Evolutionary conservation across 129 eudicot genomes (phyloP), one percentile per base, ranked within the genome.

Genomic region (Dittrichia graveolens): DNA sequence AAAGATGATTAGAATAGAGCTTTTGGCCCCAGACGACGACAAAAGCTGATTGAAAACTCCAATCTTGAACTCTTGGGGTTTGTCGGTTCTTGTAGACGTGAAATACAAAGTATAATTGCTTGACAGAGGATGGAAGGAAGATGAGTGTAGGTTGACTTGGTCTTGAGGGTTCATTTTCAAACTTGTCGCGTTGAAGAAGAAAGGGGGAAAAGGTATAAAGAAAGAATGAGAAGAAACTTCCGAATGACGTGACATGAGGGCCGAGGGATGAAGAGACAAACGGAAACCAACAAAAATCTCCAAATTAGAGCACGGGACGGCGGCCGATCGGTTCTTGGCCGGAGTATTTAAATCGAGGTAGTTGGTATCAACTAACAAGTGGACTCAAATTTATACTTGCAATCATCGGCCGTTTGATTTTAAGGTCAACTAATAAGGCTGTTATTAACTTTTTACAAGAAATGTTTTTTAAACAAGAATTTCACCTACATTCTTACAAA

Each of bases 111-210:
- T 60, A 24, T 42, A 77, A 73, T 5, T 18, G 63, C 46, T 68
- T 68, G 75, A 56, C 34, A 69, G 24, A 48, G 19, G 37, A 69
- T 38, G 14, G 64, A 69, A 50, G 71, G 24, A 61, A 42, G 57
- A 77, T 24, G 81, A 69, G 77, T 78, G 82, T 71, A 70, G 43
- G 73, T 71, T 78, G 82, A 78, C 82, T 43, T 43, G 66, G 82
- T 78, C 82, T 34, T 61, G 16, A 8, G 77, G 73, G 72, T 50
- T 70, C 82, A 78, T 78, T 78, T 78, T 71, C 81, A 43, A 60
- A 60, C 46, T 65, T 52, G 66, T 73, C 11, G 18, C 70, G 68
- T 64, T 65, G 72, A 64, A 65, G 65, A 75, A 19, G 72, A 55
- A n/a, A 55, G 49, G 31, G 31, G 31, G 10, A 48, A 65, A 75